phyloP scores from a whole-genome alignment of 73 alveolate genomes.

The Blepharisma stoltei region DNA sequence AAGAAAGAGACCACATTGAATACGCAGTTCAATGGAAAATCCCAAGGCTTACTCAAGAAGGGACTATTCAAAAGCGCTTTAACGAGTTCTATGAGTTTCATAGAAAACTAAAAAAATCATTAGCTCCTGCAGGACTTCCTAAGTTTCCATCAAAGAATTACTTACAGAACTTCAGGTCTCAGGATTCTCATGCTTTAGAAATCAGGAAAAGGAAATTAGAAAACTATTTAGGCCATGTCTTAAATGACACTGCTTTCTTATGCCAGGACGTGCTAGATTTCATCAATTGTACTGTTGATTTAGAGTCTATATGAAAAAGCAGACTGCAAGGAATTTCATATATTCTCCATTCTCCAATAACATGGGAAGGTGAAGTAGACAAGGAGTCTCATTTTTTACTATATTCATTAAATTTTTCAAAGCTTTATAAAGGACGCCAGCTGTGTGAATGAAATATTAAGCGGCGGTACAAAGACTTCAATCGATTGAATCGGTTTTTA shows the following conservation, averaged over 20 bases:
- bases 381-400: not conserved
- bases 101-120: not conserved
- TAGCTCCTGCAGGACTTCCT: constrained; percentile 4
- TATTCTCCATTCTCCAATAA: not conserved
- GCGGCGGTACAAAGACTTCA: constrained; percentile 15
- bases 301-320: not conserved
- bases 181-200: not conserved
- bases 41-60: not conserved
- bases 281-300: not conserved
- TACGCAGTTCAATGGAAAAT: not conserved
- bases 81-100: not conserved
- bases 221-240: not conserved
- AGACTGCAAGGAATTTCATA: not conserved
- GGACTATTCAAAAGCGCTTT: not conserved
- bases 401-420: not conserved
- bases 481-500: not conserved
- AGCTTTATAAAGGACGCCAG: not conserved
- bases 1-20: not conserved
- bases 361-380: constrained; percentile 19
- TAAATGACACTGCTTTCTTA: constrained; percentile 19
- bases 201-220: not conserved
- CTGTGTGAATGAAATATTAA: constrained; percentile 4
- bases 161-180: constrained; percentile 1
- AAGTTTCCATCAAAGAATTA: constrained; percentile 4
- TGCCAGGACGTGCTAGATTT: constrained; percentile 19